Evolutionary conservation across 176 grass and related monocot species (phyloP).

Genomic region (Oropetium thomaeum): DNA sequence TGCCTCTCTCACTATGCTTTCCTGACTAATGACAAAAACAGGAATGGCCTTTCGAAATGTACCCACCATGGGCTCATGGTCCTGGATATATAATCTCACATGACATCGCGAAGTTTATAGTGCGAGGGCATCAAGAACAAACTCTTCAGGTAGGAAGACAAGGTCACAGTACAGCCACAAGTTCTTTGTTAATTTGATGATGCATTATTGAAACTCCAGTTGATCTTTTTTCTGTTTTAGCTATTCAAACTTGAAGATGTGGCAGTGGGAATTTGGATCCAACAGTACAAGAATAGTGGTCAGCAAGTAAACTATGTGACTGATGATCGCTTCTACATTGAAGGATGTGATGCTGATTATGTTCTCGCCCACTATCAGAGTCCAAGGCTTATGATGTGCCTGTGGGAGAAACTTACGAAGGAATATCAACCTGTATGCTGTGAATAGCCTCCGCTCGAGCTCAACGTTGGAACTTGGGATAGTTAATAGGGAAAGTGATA

Average conservation of each 20-base stretch:
- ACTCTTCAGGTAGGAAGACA: constrained; percentile 60
- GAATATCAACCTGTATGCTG: constrained; percentile 72
- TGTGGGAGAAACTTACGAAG: constrained; percentile 75
- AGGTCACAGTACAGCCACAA: neutral
- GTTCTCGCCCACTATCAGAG: constrained; percentile 87
- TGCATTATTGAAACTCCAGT: neutral
- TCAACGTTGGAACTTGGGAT: neutral
- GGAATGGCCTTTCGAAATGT: constrained; percentile 68
- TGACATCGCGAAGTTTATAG: constrained; percentile 83
- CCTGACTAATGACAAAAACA: constrained; percentile 32
- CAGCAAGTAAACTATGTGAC: constrained; percentile 65
- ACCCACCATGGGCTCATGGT: constrained; percentile 95
- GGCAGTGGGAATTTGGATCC: constrained; percentile 92
- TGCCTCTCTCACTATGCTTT: too few species aligned
- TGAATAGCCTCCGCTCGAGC: constrained; percentile 48
- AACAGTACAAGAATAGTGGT: constrained; percentile 65
- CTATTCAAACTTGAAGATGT: constrained; percentile 98
- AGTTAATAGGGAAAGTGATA: neutral
- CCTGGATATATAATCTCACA: constrained; percentile 86
- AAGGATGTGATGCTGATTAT: constrained; percentile 80
- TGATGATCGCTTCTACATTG: constrained; percentile 73
- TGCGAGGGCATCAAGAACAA: constrained; percentile 61
- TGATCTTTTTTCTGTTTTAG: constrained; percentile 36
- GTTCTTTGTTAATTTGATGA: neutral
- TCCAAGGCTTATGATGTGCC: constrained; percentile 76